Evolutionary conservation across 2,329 filamentous ascomycete genomes (phyloP), one percentile per base, ranked within the genome.

Genomic region (Mollisiaceae sp.): DNA sequence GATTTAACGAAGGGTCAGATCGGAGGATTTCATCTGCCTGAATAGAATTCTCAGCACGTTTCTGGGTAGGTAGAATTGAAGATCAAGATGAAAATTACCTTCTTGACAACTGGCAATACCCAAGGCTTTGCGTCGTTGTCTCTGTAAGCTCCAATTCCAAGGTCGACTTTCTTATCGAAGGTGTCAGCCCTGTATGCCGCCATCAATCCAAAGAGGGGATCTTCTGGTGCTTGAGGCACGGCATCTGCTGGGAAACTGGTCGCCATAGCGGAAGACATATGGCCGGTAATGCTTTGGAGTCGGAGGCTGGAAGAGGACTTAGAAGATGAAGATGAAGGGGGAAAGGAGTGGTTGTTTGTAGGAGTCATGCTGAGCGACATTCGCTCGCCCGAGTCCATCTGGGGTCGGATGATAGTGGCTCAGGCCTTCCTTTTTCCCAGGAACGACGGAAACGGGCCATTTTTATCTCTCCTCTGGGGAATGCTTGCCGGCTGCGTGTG

Each of bases 121-220:
- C 95, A 99, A 2, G 95, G 95, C 83, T 98, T 98, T 67, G 93
- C 94, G 77, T 94, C 91, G 81, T 98, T 85, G 76, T 97, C 95
- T 77, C 95, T 87, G 81, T 99, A 99, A 65, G 95, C 95, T 73
- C 95, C 95, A 82, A 98, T 89, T 65, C 87, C 87, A 80, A 99
- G 81, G 81, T 99, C 95, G 71, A 99, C 91, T 82, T 99, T 99
- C 79, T 92, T 88, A 65, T 84, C 79, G 78, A 83, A 85, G 67
- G 86, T 81, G 77, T 99, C 95, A 69, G 91, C 91, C 75, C 89
- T 89, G 84, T 90, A 99, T 67, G 92, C 93, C 69, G 91, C 88
- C 86, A 94, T 93, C 74, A 99, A 83, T 65, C 94, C 94, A 77
- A 99, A 99, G 77, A 99, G 87, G 70, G 94, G 89, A 81, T 99